Base-by-base conservation (phyloP, 768 basidiomycete species). In the Tulasnella sp. region DNA sequence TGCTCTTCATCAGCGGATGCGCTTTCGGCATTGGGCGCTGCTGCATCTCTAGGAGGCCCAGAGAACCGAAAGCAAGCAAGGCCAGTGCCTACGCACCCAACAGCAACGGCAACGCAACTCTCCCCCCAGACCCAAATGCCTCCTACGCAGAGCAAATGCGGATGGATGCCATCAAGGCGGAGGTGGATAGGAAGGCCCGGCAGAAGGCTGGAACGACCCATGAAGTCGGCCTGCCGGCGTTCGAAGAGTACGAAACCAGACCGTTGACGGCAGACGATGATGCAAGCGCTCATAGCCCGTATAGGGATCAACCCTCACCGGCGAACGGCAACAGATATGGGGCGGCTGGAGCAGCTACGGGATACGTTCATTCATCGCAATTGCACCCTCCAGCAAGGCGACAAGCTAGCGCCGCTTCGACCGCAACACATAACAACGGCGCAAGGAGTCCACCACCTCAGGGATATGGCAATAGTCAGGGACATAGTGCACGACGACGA, bases 1-100 rank as follows among this genome's bases (percentile, higher is more conserved):
- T 96, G 26, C 87, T 98, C 61, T 94, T 96, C 88, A 92, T 98
- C 84, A 92, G 93, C 69, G 93, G 95, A 16, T 97, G 95, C 83
- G 91, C 95, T 86, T 97, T 90, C 82, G 88, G 91, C 2, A 81
- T 95, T 55, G 96, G 96, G 20, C 88, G 93, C 78, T 96, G 95
- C 81, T 97, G 95, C 82, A 88, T 95, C n/a, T 86, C 85, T 44
- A 88, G 88, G 39, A 88, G 90, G 73, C 57, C 79, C 15, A 75
- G 70, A 37, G 48, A 86, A 85, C 16, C 84, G 85, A 37, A 83
- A 84, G 40, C 84, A 83, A 69, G 83, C 82, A 51, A 79, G 42
- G 55, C 44, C 7, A 61, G 48, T 20, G 78, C 70, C 29, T 83
- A 84, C 42, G 79, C 84, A 48, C 73, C 80, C 32, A 79, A 82